A percentile compares a stretch with the other conserved stretches of the same genome.
Evolutionary conservation across 108 stramenopile genomes (phyloP).

Genomic region (Fistulifera pelliculosa): DNA sequence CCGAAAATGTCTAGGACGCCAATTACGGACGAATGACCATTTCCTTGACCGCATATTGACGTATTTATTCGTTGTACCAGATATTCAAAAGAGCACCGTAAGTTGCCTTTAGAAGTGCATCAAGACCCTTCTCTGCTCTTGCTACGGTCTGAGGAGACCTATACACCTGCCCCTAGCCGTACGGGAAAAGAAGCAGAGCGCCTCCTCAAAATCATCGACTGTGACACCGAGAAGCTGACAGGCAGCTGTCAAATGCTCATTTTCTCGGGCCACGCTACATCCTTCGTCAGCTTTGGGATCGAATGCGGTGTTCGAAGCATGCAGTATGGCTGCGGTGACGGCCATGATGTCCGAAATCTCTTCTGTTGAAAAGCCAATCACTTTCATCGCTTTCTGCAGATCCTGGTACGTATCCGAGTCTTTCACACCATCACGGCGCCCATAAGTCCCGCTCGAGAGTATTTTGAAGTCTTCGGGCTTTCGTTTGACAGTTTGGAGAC

Average conservation of each 20-base stretch:
- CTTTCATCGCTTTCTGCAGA: conserved; percentile 20
- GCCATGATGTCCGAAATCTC: conserved; percentile 47
- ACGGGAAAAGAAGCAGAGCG: conserved; percentile 57
- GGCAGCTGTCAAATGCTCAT: conserved; percentile 33
- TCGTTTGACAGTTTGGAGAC: conserved; percentile 37
- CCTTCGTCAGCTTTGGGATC: conserved; percentile 29
- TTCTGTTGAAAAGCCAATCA: conserved; percentile 37
- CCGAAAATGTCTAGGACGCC: conserved; percentile 98
- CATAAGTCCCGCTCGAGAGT: conserved; percentile 38
- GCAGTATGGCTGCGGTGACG: conserved; percentile 53
- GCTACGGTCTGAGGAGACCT: conserved; percentile 47
- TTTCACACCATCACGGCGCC: conserved; percentile 50
- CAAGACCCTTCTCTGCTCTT: conserved; percentile 58
- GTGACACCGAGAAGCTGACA: conserved; percentile 55
- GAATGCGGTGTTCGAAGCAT: conserved; percentile 61
- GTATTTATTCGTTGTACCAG: conserved; percentile 86
- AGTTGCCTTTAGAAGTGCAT: conserved; percentile 89
- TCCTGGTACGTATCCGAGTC: conserved; percentile 46
- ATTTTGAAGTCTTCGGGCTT: conserved; percentile 37
- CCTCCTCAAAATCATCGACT: conserved; percentile 39
- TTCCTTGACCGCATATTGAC: conserved; percentile 34
- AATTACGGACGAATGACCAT: conserved; percentile 27
- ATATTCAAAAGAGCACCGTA: conserved; percentile 77
- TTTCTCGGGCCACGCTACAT: conserved; percentile 26
- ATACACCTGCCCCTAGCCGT: conserved; percentile 66